Evolutionary conservation across 2,329 filamentous ascomycete genomes (phyloP).

Genomic region (Cercospora beticola): DNA sequence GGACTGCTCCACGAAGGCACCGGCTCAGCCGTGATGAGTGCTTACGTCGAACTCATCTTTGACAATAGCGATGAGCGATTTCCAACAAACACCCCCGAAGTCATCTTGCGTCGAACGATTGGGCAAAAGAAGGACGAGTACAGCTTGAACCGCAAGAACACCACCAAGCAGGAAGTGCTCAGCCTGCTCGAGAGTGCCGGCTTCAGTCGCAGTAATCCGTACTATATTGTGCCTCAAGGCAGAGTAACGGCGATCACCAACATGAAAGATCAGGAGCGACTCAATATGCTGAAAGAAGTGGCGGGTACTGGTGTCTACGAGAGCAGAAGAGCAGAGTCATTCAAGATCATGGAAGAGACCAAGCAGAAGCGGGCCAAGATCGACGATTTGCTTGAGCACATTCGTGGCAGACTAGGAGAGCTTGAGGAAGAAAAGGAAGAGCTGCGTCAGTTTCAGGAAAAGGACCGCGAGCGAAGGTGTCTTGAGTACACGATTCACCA

Average conservation of each 20-base stretch:
- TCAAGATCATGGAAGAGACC: constrained; percentile 96
- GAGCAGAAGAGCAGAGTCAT: constrained; percentile 80
- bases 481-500: constrained; percentile 94
- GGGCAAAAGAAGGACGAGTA: constrained; percentile 98
- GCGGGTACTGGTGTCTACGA: constrained; percentile 97
- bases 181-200: constrained; percentile 93
- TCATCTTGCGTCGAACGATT: constrained; percentile 89
- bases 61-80: constrained; percentile 97
- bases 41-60: constrained; percentile 99
- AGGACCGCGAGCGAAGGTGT: constrained; percentile 86
- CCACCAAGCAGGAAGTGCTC: constrained; percentile 90
- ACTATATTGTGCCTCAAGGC: constrained; percentile 98
- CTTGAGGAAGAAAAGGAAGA: constrained; percentile 98
- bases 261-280: constrained; percentile 92
- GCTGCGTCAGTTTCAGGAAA: constrained; percentile 87
- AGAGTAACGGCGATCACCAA: constrained; percentile 95
- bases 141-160: constrained; percentile 93
- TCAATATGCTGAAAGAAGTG: constrained; percentile 94
- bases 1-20: constrained; percentile 97
- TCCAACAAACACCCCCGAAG: constrained; percentile 85
- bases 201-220: constrained; percentile 95
- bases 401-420: constrained; percentile 83
- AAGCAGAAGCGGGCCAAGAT: constrained; percentile 94
- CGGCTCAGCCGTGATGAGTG: constrained; percentile 95
- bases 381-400: constrained; percentile 85